Base-by-base conservation (phyloP, 1,284 basidiomycete species). In the Fistulinella cinereoalba region DNA sequence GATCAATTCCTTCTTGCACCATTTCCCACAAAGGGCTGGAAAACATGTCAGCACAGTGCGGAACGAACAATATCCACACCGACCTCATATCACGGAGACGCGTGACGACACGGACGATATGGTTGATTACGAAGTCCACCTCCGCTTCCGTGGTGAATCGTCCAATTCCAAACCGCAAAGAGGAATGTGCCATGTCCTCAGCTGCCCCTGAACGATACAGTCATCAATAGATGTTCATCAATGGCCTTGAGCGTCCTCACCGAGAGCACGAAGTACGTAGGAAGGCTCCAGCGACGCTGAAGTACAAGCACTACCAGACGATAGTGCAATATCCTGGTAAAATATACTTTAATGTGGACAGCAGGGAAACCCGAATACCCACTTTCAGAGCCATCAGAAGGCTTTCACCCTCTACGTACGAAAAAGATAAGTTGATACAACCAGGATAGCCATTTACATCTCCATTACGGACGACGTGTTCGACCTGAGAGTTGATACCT, bases 161-260 rank as follows among this genome's bases (percentile, higher is more conserved):
- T 29, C 97, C 97, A 55, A 99, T 91, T 44, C 97, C 97, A 71
- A 99, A 99, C 34, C 97, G 87, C 44, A 99, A 77, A 15, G 93
- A 97, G 11, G 95, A 98, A 68, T 99, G 97, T 0, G 97, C 97
- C 89, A 98, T 97, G 63, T 98, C 97, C 68, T 99, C 97, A 24
- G 94, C 91, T 36, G 95, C 90, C 56, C 93, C 87, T 86, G 49
- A 37, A 39, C 39, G 47, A 42, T 41, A 37, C 46, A 25, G 25
- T 37, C 10, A 46, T 48, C 29, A 16, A 22, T 36, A 41, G 31
- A 46, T 39, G 29, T 18, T 18, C 11, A 39, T 34, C 12, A 28
- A 15, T 36, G 38, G 37, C 13, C 12, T 27, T 5, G 18, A 40
- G 23, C 31, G 32, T 47, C 53, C 73, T 54, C 61, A 80, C 89